Base-by-base conservation (phyloP, 2,329 filamentous ascomycete genomes). In the Cryphonectria radicalis region DNA sequence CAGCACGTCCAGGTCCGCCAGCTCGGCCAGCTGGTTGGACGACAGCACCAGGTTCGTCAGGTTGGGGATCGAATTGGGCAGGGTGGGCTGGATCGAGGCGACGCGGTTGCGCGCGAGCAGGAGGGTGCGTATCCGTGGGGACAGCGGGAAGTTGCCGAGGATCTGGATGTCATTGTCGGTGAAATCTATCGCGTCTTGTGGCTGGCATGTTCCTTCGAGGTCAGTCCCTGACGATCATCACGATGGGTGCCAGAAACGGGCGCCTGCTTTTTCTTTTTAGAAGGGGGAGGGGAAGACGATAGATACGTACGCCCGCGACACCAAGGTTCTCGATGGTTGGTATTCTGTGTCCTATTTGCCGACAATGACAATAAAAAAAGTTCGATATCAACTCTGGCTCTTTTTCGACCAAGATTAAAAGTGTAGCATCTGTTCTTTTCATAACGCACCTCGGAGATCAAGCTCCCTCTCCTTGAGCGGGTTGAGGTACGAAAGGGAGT, bases 381-480 rank as follows among this genome's bases (percentile, higher is more conserved):
- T 32, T 87, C 87, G 89, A 84, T 92, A 95, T 97, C 91, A 96
- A 95, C 89, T 89, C 88, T 93, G 66, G 92, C 89, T 91, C 90
- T 82, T 63, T 60, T 55, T 40, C 66, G 46, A 50, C 46, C 81
- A 80, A n/a, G 79, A 80, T 77, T 78, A 80, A 78, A 90, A 89
- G 90, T 94, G 93, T 93, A 97, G 94, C 90, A 97, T 96, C 94
- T 95, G 93, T 88, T 91, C 94, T 94, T 94, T 92, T 92, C 90
- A 53, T 65, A 84, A 88, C 94, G 90, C 93, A 98, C 96, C 96
- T 97, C 96, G 91, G 79, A 99, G 93, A 87, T 98, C 95, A 82
- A 99, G 90, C 89, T 99, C 96, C 83, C 96, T 94, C 89, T 99
- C 96, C 86, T 96, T 97, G 83, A 99, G 89, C 81, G 95, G 95